Evolutionary conservation across 805 yeast species (phyloP), one percentile per base, ranked within the genome.

Genomic region (Kodamaea kakaduensis): DNA sequence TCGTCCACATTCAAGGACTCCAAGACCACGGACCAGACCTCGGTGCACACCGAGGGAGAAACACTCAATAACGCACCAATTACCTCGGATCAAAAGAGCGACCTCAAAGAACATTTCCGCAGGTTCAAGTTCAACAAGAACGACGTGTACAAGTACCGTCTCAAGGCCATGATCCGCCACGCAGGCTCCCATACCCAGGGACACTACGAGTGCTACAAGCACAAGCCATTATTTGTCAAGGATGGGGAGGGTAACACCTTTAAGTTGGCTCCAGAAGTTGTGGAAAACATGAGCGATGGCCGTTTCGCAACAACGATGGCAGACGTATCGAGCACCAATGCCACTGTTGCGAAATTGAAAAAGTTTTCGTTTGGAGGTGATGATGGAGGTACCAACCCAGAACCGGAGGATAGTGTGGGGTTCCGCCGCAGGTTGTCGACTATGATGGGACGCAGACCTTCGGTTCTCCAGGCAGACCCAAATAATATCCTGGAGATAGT

Each of bases 181-280:
- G 77, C 80, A 30, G 98, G 98, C 0, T 78, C 90, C 1, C 97
- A 89, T 57, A 72, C 79, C 14, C 75, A 78, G 28, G 97, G 97
- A 1, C 97, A 89, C 52, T 89, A 88, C 54, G 95, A 89, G 50
- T 85, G 96, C 48, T 86, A 77, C 54, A 79, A 84, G 43, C 78
- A 77, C 31, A 89, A 88, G 52, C 90, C 93, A 2, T 54, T 71
- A 3, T 71, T 69, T 37, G 77, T 67, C 34, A 75, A 71, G 42
- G 64, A 64, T 38, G 47, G 54, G 13, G 71, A 64, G 5, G 69
- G 71, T 1, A 54, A 51, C 32, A 63, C 61, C 17, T 55, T 63
- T 44, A 67, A 67, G 45, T 46, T 67, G 32, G 56, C 66, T 3
- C 69, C 71, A 1, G 71, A 67, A 40, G 60, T 67, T 5, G 46